Evolutionary conservation across 768 basidiomycete genomes (phyloP).

Genomic region (Mycena polygramma): DNA sequence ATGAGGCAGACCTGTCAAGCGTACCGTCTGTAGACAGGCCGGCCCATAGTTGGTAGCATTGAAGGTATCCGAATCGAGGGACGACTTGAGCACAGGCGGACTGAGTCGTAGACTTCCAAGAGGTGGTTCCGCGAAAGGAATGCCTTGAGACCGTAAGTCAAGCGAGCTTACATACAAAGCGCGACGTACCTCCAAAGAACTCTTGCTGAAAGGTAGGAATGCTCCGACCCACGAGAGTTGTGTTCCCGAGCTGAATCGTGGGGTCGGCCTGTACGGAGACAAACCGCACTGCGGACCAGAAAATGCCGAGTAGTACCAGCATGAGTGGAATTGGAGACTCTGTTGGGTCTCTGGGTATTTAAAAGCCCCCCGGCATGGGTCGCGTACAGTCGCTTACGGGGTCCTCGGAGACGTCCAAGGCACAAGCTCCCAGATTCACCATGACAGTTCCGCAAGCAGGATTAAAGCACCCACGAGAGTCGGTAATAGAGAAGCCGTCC

Average conservation of each 20-base stretch:
- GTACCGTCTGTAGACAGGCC: slow-evolving; percentile 63
- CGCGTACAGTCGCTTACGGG: too few species aligned
- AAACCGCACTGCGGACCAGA: not conserved
- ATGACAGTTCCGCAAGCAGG: too few species aligned
- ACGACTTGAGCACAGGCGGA: slow-evolving; percentile 45
- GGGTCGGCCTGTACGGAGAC: slow-evolving; percentile 2
- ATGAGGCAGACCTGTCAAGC: slow-evolving; percentile 3
- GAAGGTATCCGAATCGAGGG: slow-evolving; percentile 49
- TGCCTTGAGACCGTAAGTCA: slow-evolving; percentile 31
- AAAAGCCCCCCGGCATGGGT: too few species aligned
- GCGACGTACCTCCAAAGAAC: slow-evolving; percentile 58
- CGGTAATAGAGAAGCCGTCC: too few species aligned
- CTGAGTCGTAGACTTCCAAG: slow-evolving; percentile 45
- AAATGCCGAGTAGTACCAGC: not conserved
- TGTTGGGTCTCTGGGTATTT: too few species aligned
- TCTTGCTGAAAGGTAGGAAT: slow-evolving; percentile 45
- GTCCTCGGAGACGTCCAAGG: too few species aligned
- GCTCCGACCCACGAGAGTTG: slow-evolving; percentile 54
- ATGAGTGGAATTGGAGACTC: not conserved
- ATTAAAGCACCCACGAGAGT: too few species aligned
- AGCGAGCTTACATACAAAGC: not conserved
- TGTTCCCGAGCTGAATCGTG: slow-evolving; percentile 52
- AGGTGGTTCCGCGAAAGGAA: slow-evolving; percentile 49
- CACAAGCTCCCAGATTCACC: too few species aligned
- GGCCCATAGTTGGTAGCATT: slow-evolving; percentile 63